Conservation (phyloP, 1,284 basidiomycete genomes). For the Boletus smithii region DNA sequence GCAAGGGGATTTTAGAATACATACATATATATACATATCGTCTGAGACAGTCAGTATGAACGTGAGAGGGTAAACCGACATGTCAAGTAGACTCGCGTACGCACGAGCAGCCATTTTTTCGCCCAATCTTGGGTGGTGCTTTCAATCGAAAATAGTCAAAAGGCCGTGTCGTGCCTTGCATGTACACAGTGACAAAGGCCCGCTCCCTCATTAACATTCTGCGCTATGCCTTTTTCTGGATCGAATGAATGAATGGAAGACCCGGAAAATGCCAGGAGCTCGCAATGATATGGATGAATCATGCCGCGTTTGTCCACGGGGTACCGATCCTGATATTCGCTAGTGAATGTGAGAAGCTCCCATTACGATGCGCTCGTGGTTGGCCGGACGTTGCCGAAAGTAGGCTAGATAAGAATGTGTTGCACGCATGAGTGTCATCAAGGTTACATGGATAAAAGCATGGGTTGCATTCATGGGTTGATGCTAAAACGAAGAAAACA, state of each 20-base stretch:
- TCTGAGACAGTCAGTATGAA: too few relatives aligned
- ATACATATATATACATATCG: too few relatives aligned
- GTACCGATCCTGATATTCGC: background rate
- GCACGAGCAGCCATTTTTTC: too few relatives aligned
- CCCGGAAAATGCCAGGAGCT: conserved; percentile 20
- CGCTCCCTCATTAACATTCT: conserved; percentile 2
- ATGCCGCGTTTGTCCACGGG: too few relatives aligned
- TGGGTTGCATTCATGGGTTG: conserved; percentile 28
- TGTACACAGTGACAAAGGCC: background rate
- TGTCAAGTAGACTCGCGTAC: too few relatives aligned
- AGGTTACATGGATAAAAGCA: conserved; percentile 23
- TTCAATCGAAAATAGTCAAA: too few relatives aligned
- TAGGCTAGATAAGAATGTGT: conserved; percentile 4
- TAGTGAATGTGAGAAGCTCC: background rate
- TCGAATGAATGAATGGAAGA: conserved; percentile 10
- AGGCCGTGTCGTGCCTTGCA: background rate
- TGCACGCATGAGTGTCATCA: too few relatives aligned
- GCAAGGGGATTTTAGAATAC: too few relatives aligned
- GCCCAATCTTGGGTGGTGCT: too few relatives aligned
- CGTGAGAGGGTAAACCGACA: too few relatives aligned
- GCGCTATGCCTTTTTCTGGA: conserved; percentile 2
- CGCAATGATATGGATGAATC: background rate
- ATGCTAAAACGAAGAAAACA: conserved; percentile 8
- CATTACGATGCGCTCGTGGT: background rate
- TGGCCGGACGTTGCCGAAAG: background rate